Evolutionary conservation across 2,329 filamentous ascomycete genomes (phyloP).

Genomic region (Fusarium goolgardi): DNA sequence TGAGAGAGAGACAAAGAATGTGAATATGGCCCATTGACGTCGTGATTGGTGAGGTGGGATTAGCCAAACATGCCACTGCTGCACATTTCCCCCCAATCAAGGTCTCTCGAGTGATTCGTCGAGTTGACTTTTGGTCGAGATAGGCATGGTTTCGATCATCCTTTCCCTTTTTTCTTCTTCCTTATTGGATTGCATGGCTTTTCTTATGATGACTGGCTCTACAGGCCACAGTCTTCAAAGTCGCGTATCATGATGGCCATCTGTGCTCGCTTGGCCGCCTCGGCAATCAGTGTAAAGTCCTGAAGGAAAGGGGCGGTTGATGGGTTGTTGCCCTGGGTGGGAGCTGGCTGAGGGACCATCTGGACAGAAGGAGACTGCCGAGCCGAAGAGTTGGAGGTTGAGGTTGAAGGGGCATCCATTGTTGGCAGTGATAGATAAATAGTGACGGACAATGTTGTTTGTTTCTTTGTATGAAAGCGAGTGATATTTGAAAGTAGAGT

Average conservation of each 20-base stretch:
- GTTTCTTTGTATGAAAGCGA: conserved; percentile 4
- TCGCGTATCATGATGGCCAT: conserved; percentile 90
- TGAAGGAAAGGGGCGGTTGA: conserved; percentile 73
- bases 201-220: background rate
- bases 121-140: conserved; percentile 1
- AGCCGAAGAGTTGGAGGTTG: conserved; percentile 46
- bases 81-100: conserved; percentile 10
- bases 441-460: conserved; percentile 9
- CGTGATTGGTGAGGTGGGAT: conserved; percentile 23
- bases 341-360: conserved; percentile 42
- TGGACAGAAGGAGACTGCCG: conserved; percentile 50
- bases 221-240: conserved; percentile 77
- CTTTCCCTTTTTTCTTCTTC: background rate
- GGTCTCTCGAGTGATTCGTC: conserved; percentile 10
- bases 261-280: conserved; percentile 92
- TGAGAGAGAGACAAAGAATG: conserved; percentile 25
- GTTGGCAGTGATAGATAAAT: conserved; percentile 21
- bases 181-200: background rate
- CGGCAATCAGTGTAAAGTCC: conserved; percentile 87
- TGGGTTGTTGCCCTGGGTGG: conserved; percentile 50
- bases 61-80: conserved; percentile 27
- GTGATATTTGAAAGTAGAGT: background rate
- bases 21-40: conserved; percentile 1
- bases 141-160: background rate
- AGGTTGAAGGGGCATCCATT: conserved; percentile 53